Evolutionary conservation across 768 basidiomycete genomes (phyloP), one percentile per base, ranked within the genome.

Genomic region (Kwoniella bestiolae): DNA sequence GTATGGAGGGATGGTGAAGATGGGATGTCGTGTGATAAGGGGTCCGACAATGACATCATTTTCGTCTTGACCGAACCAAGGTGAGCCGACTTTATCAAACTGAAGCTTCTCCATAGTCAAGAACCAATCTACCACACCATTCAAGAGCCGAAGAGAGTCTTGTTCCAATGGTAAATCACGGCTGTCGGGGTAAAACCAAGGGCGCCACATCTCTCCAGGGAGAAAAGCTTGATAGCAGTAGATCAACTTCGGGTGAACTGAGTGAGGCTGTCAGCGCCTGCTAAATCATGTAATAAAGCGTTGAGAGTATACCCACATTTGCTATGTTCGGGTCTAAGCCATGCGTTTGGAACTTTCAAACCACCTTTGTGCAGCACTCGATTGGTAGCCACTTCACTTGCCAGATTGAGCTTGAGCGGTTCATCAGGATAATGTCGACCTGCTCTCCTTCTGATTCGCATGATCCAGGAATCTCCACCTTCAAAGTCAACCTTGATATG

Each of bases 61-160:
- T 7, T 50, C 64, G 14, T 63, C 28, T 12, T 25, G 0, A 25
- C 47, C 57, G 18, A 51, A 25, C n/a, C 29, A 29, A 14, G 57
- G 52, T 14, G 62, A 64, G 26, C 69, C 69, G 18, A 65, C 52
- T 34, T 38, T 11, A 1, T 38, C 49, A 26, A 63, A 71, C 1
- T 44, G 16, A 7, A 64, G 12, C 26, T 56, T 60, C 25, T 63
- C 56, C 18, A 71, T 52, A 3, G 12, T 7, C 7, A 64, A 53
- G 25, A 58, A 44, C 56, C 61, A 64, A 6, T 60, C 12, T 1
- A 53, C 66, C 11, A 56, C 8, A 34, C 9, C 18, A 3, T 52
- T 23, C n/a, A 64, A 50, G 32, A 60, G 25, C 0, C 31, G 51
- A 45, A 26, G 12, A 11, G 35, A 25, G 5, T 16, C 25, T 5